Base-by-base conservation (phyloP, 208 protist genomes). In the Acanthamoeba castellanii region DNA sequence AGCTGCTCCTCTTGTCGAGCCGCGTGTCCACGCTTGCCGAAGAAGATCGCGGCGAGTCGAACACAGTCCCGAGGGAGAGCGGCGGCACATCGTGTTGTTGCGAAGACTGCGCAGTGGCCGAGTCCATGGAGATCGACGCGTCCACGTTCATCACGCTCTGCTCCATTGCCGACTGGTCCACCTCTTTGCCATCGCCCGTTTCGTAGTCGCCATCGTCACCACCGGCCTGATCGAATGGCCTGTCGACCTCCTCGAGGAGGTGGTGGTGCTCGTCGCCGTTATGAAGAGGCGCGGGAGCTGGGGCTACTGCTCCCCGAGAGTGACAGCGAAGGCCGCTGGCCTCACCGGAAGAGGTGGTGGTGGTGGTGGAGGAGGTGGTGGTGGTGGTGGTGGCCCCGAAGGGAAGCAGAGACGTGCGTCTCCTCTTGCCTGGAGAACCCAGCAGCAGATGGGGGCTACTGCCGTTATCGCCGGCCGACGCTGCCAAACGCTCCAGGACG, bases 381-480 rank as follows among this genome's bases (percentile, higher is more conserved):
- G 42, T 18, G 14, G 30, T 34, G 78, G n/a, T 7, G 27, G 9
- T 22, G 16, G 2, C 30, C 27, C 2, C 30, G 25, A n/a, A 74
- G 7, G 59, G 47, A 68, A 92, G 87, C 5, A 74, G 34, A 4
- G 87, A 92, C 2, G 87, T 92, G 61, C 87, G 57, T 30, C 87
- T 45, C 5, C 87, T 32, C 87, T 92, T 92, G 87, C 87, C 61
- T 5, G 87, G 87, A 11, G 87, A 92, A 1, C 57, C 57, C 47
- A 42, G 14, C 2, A 32, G 47, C 27, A 34, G 37, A 42, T 42
- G 37, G 37, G 37, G 37, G 37, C 2, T 42, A 42, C 37, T 3
- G 25, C 14, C 59, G 14, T 18, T 25, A 47, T 13, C 32, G 3
- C 42, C 87, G 27, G 27, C 30, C 42, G 87, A 72, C 37, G 27